These are phyloP conservation scores for Monosporascus sp. DNA, from an alignment of 2,329 filamentous ascomycete genomes.

Conservation along the genomic window DNA sequence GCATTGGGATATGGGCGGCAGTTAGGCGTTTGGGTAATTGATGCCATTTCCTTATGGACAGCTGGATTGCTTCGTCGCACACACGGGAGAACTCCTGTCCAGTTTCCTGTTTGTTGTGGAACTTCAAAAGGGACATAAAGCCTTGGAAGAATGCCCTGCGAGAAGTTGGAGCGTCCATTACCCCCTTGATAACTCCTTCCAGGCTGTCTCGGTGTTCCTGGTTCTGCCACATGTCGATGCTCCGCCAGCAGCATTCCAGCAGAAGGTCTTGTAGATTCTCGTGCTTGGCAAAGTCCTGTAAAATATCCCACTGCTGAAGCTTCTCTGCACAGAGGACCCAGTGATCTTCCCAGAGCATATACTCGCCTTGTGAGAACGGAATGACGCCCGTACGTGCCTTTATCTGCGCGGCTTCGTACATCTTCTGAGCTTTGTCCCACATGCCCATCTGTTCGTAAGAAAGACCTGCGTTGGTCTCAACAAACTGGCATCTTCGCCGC, in stretches of 20 bases:
- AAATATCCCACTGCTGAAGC: constrained; percentile 96
- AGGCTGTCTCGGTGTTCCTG: constrained; percentile 82
- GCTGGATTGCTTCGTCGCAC: constrained; percentile 94
- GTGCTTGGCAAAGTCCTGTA: constrained; percentile 96
- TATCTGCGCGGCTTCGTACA: constrained; percentile 95
- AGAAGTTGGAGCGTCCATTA: constrained; percentile 95
- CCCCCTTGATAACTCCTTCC: constrained; percentile 89
- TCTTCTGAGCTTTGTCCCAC: constrained; percentile 97
- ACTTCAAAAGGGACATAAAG: constrained; percentile 93
- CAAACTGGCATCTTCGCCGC: constrained; percentile 90
- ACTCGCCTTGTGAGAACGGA: constrained; percentile 92
- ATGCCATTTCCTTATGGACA: constrained; percentile 98
- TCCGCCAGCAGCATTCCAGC: constrained; percentile 91
- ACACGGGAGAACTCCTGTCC: constrained; percentile 78
- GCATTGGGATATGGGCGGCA: constrained; percentile 86
- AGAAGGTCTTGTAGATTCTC: constrained; percentile 97
- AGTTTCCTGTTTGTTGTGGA: constrained; percentile 82
- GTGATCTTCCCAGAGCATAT: constrained; percentile 99
- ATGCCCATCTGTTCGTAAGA: constrained; percentile 99
- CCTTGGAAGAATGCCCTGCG: constrained; percentile 95
- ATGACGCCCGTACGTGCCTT: constrained; percentile 95
- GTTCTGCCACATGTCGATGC: constrained; percentile 90
- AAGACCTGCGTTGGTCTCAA: constrained; percentile 93
- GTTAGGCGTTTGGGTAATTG: constrained; percentile 92
- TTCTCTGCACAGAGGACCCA: constrained; percentile 98